Evolutionary conservation across 2,329 filamentous ascomycete genomes (phyloP).

Genomic region (Epichloe typhina): DNA sequence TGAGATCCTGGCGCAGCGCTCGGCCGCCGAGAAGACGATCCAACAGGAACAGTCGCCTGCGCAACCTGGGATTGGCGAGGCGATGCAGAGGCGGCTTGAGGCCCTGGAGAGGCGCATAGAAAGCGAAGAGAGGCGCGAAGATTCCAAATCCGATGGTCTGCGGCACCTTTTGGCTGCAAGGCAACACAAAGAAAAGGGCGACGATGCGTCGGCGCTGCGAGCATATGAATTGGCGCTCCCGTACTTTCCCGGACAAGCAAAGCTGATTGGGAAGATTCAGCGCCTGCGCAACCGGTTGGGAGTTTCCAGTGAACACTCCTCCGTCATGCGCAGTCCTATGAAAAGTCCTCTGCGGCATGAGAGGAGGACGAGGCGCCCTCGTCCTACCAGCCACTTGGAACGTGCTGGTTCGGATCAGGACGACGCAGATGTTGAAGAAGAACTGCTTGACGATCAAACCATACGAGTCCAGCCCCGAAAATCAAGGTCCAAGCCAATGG

Average conservation of each 20-base stretch:
- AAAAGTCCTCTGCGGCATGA: slow-evolving; percentile 3
- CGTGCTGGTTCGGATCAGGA: slow-evolving; percentile 4
- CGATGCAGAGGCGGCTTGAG: slow-evolving; percentile 69
- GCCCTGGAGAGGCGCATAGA: slow-evolving; percentile 79
- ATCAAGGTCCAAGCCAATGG: slow-evolving; percentile 2
- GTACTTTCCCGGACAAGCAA: slow-evolving; percentile 76
- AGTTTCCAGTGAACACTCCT: slow-evolving; percentile 6
- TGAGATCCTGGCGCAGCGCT: slow-evolving; percentile 70
- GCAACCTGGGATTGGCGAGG: slow-evolving; percentile 51
- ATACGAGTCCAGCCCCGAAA: slow-evolving; percentile 11
- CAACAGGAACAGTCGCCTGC: slow-evolving; percentile 19
- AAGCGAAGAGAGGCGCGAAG: slow-evolving; percentile 45
- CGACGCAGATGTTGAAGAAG: slow-evolving; percentile 15
- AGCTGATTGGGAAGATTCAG: slow-evolving; percentile 58
- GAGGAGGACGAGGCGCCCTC: background rate
- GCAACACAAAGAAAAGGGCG: slow-evolving; percentile 74
- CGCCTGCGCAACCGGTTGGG: slow-evolving; percentile 42
- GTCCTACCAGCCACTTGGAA: background rate
- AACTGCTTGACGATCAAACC: slow-evolving; percentile 10
- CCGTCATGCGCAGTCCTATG: background rate
- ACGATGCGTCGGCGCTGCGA: slow-evolving; percentile 62
- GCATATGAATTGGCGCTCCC: slow-evolving; percentile 80
- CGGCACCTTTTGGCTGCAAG: slow-evolving; percentile 82
- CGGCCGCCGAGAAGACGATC: slow-evolving; percentile 32
- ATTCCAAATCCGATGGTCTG: slow-evolving; percentile 66